Evolutionary conservation across 2,329 filamentous ascomycete species (phyloP), one percentile per base, ranked within the genome.

Genomic region (Fusarium duplospermum): DNA sequence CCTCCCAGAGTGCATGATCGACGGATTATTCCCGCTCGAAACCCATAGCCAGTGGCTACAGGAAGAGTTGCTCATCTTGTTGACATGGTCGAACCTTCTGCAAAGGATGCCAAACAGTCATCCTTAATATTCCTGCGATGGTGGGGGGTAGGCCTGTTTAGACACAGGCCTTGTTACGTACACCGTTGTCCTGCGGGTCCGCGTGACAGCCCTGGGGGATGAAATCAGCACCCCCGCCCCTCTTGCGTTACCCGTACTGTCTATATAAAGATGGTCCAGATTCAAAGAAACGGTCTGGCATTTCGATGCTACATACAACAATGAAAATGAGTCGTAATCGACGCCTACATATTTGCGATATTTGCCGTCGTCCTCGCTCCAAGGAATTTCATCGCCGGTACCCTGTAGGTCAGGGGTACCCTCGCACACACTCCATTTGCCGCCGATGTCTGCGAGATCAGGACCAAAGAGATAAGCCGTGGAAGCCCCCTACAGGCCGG

Each of bases 381-480:
- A 29, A 58, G 24, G 52, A 67, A 47, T 67, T 67, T 20, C 65
- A 64, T 67, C 65, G 60, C 14, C 65, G 52, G 36, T 20, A 63
- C 29, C 59, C 65, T 57, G 59, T 36, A 27, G 59, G 60, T 10
- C 65, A 56, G 27, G 59, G 40, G n/a, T 63, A 67, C 38, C 59
- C 59, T 58, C 52, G 16, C 60, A 64, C 60, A n/a, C 47, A 62
- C 47, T 63, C 65, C 22, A 31, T 64, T 33, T 67, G 65, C 29
- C 60, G 65, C 22, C 65, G 60, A 29, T 67, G 65, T 24, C 65
- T 42, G 22, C 59, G 35, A n/a, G 60, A 63, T 33, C 45, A 38
- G 13, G 60, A 27, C 27, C n/a, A 36, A 11, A 63, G 27, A 63
- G n/a, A 36, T 54, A 35, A 54, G 24, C 22, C 35, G 13, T 27